Evolutionary conservation across 306 rosid species (phyloP), one percentile per base, ranked within the genome.

Genomic region (Malus asiatica): DNA sequence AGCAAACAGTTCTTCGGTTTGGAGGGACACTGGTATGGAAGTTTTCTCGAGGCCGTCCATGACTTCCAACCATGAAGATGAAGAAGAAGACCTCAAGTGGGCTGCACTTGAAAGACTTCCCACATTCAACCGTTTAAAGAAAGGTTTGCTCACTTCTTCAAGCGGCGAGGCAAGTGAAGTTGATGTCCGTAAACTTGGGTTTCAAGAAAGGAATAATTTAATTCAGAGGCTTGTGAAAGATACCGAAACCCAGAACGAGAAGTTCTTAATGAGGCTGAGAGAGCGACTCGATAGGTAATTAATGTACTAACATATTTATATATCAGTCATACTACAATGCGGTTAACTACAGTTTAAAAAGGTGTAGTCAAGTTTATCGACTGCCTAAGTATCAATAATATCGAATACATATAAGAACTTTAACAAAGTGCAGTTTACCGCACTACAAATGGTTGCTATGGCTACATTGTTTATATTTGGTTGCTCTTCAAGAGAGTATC

Each of bases 81-180:
- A 52, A 15, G 58, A 52, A 52, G 58, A 52, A 19, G 58, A 52
- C 20, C 58, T 52, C 58, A 52, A 4, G 44, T 40, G 97, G 98
- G 89, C 90, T 57, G 88, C 89, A 2, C 78, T 93, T 4, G 89
- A 93, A 75, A 90, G 72, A 77, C 93, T 93, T 32, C 98, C 97
- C 7, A 90, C 98, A 4, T 89, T 83, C 81, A 74, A 70, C 60
- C 98, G 98, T 62, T 29, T 93, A 33, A 89, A 83, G 73, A 93
- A 82, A 84, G 97, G 97, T 5, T 75, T 93, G 77, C 73, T 93
- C 68, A 72, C 86, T 8, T 35, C 89, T 1, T 75, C 95, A 0
- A 51, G 32, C 6, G 93, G 94, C 1, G 79, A 58, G 12, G 79
- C 83, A 15, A 77, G 42, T 59, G 92, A 93, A 77, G 76, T 93